Percentiles rank a stretch among this genome's conserved stretches.
Evolutionary conservation across 1,284 basidiomycete genomes (phyloP).

Genomic region (Bondarzewia mesenterica): DNA sequence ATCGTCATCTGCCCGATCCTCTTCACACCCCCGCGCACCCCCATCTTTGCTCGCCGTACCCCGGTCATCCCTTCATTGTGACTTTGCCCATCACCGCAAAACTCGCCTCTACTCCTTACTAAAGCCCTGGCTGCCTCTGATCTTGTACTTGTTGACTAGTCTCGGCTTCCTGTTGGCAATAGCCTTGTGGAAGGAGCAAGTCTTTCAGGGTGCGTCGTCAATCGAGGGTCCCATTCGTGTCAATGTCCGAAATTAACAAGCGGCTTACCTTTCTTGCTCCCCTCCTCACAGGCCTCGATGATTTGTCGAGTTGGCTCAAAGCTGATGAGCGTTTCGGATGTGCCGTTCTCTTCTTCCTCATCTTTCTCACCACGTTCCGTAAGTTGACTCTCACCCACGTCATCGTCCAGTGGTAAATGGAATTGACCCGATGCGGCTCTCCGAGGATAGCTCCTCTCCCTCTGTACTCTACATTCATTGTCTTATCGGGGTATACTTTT

Average conservation of each 20-base stretch:
- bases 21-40: constrained; percentile 6
- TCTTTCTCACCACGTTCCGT: constrained; percentile 80
- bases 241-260: neutral
- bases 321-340: constrained; percentile 60
- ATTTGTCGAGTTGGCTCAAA: constrained; percentile 65
- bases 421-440: constrained; percentile 11
- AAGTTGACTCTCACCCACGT: constrained; percentile 30
- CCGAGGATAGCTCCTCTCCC: constrained; percentile 60
- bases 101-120: constrained; percentile 20
- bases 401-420: constrained; percentile 10
- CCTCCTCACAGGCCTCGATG: constrained; percentile 53
- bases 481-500: constrained; percentile 82
- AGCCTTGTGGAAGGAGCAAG: constrained; percentile 63
- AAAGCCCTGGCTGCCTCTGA: constrained; percentile 65
- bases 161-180: constrained; percentile 64
- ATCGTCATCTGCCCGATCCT: neutral
- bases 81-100: constrained; percentile 12
- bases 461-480: constrained; percentile 82
- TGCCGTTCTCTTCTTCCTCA: constrained; percentile 65
- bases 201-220: constrained; percentile 54
- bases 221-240: neutral
- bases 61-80: constrained; percentile 12
- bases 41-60: constrained; percentile 11
- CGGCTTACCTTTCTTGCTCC: constrained; percentile 1
- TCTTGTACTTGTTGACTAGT: constrained; percentile 60